Evolutionary conservation across 129 eudicot species (phyloP).

Genomic region (Tagetes erecta): DNA sequence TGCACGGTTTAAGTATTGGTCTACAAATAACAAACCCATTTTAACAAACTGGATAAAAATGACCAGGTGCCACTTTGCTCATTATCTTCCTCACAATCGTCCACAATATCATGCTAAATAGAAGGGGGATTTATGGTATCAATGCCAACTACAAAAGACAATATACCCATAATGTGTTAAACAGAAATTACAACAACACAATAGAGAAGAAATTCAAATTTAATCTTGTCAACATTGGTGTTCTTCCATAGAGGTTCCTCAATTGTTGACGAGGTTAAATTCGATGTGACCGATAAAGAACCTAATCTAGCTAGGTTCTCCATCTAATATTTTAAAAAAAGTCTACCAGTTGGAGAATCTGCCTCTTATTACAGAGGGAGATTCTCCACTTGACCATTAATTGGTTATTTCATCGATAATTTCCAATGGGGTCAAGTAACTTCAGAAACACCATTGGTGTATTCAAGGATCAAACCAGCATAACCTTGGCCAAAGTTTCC

Average conservation of each 20-base stretch:
- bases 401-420: background rate
- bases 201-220: background rate
- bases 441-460: slow-evolving; percentile 70
- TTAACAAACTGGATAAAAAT: background rate
- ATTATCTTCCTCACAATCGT: slow-evolving; percentile 26
- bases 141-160: background rate
- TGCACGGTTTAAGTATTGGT: background rate
- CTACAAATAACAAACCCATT: background rate
- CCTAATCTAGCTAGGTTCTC: too few relatives aligned
- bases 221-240: background rate
- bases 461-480: slow-evolving; percentile 83
- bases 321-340: background rate
- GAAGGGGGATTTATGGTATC: slow-evolving; percentile 25
- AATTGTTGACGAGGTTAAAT: background rate
- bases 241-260: slow-evolving; percentile 20
- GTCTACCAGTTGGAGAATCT: slow-evolving; percentile 8
- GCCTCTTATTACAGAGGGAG: slow-evolving; percentile 7
- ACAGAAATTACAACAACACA: background rate
- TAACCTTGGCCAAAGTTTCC: slow-evolving; percentile 73
- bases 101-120: slow-evolving; percentile 24
- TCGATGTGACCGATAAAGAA: background rate
- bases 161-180: background rate
- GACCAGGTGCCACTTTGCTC: slow-evolving; percentile 1
- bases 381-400: background rate
- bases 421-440: slow-evolving; percentile 58